Evolutionary conservation across 805 yeast species (phyloP).

Genomic region (Nakazawaea molendinolei): DNA sequence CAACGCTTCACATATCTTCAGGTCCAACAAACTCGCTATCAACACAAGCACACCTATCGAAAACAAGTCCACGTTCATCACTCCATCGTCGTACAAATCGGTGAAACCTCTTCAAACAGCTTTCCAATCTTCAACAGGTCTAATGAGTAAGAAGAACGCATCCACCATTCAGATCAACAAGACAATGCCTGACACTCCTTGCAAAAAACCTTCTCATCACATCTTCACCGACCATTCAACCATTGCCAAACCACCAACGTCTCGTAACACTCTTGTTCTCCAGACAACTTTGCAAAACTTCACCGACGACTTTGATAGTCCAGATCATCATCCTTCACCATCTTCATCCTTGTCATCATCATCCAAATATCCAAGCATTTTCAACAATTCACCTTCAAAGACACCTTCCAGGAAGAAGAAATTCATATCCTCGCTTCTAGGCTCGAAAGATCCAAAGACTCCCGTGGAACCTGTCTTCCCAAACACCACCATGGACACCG

Average conservation of each 20-base stretch:
- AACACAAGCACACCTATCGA: conserved; percentile 11
- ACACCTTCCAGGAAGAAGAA: conserved; percentile 14
- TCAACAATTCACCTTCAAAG: no score
- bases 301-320: conserved; percentile 32
- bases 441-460: conserved; percentile 18
- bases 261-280: conserved; percentile 31
- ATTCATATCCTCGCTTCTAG: background rate
- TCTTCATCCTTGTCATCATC: background rate
- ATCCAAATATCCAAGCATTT: no score
- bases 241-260: conserved; percentile 12
- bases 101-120: conserved; percentile 86
- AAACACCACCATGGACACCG: conserved; percentile 10
- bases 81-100: conserved; percentile 55
- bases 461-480: conserved; percentile 21
- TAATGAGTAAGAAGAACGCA: conserved; percentile 51
- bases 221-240: background rate
- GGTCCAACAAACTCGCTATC: background rate
- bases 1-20: conserved; percentile 10
- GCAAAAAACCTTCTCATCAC: conserved; percentile 37
- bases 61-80: conserved; percentile 23
- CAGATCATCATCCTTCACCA: conserved; percentile 8
- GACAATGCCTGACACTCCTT: conserved; percentile 58
- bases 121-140: conserved; percentile 68
- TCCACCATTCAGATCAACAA: conserved; percentile 8
- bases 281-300: conserved; percentile 33